A percentile compares a stretch with the other conserved stretches of the same genome.
phyloP scores from a whole-genome alignment of 805 yeast species.

The Pichia californica region DNA sequence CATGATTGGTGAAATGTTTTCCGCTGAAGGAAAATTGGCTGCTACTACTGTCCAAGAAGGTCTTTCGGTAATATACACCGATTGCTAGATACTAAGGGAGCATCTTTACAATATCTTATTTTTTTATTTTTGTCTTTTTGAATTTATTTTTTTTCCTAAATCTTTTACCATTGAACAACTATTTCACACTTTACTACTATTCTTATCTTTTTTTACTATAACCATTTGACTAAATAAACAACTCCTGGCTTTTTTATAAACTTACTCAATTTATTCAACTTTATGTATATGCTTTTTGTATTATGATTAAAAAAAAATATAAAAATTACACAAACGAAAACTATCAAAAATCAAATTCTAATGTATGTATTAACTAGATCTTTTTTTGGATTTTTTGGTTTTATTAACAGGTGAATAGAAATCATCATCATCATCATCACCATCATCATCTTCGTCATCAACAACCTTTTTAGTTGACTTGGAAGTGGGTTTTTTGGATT shows the following conservation, averaged over 20 bases:
- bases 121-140: constrained; percentile 37
- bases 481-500: background rate
- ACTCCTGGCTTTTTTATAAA: too few species aligned
- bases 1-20: constrained; percentile 52
- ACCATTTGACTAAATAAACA: background rate
- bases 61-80: constrained; percentile 31
- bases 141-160: background rate
- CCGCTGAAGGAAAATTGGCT: constrained; percentile 41
- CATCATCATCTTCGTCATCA: background rate
- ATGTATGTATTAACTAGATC: background rate
- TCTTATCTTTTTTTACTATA: background rate
- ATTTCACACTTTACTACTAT: too few species aligned
- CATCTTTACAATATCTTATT: constrained; percentile 9
- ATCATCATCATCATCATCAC: background rate
- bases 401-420: too few species aligned
- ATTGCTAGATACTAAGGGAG: background rate
- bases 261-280: too few species aligned
- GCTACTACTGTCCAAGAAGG: constrained; percentile 68
- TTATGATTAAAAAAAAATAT: background rate
- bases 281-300: too few species aligned
- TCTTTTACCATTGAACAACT: too few species aligned
- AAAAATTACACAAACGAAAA: too few species aligned
- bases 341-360: background rate
- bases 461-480: background rate
- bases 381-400: background rate